Base-by-base conservation (phyloP, 176 grass and related monocot genomes). In the Saccharum officinarum region DNA sequence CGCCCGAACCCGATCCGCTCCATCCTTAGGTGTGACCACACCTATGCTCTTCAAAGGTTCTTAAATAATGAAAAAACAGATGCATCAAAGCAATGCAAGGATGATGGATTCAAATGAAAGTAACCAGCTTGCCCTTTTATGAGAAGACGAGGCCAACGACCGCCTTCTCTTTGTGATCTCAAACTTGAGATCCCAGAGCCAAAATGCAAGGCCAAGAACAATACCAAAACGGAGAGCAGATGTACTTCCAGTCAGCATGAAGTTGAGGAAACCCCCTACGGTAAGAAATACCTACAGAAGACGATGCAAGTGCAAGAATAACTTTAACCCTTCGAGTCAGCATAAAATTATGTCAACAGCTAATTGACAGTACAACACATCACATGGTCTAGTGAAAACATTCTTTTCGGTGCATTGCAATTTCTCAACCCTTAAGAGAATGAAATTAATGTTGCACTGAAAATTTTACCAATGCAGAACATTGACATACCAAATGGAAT, bases 191-290 rank as follows among this genome's bases (percentile, higher is more conserved):
- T n/a, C 89, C 79, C 37, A 98, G 63, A 81, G 86, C 84, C 78
- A 98, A 78, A 96, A 80, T 69, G 90, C 93, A 86, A 80, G 67
- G n/a, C 97, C 97, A 85, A 96, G 89, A 82, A 96, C 79, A 71
- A 96, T 55, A 75, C 97, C 97, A 82, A 98, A 98, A 15, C 97
- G 93, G 59, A 98, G 76, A 76, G 97, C 93, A 67, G 92, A 84
- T 74, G 88, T 87, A n/a, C 86, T 94, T 86, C 97, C 97, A 69
- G 91, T 94, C 78, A 98, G 44, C 93, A 98, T 96, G 79, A 98
- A 98, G 67, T 89, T 80, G 2, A 98, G 69, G 80, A 96, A 94
- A 63, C 97, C 97, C 46, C 89, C 91, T 49, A 92, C 76, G 0
- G 90, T 69, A 86, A 98, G 89, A 82, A 87, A 96, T 92, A 82